phyloP scores from a whole-genome alignment of 495 filamentous ascomycete species.

The Hyaloscypha hepaticicola region DNA sequence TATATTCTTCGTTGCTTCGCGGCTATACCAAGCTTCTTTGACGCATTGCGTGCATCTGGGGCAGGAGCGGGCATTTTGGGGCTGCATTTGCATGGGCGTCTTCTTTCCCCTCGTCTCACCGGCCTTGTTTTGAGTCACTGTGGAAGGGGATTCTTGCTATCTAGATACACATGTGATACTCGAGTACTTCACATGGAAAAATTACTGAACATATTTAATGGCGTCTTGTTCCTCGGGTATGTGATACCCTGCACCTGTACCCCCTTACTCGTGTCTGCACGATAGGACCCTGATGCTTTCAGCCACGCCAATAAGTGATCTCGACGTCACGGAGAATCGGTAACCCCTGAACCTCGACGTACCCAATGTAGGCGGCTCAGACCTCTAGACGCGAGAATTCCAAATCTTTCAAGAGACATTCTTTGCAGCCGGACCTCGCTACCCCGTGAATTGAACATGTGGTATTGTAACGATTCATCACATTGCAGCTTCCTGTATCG shows the following conservation, averaged over 20 bases:
- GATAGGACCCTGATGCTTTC: background rate
- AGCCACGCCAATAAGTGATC: background rate
- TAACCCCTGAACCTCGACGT: background rate
- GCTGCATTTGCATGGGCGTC: constrained; percentile 33
- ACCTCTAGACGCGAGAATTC: background rate
- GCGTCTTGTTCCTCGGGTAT: background rate
- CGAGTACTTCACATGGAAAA: constrained; percentile 14
- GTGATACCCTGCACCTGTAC: background rate
- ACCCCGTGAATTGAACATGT: background rate
- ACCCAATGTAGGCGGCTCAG: background rate
- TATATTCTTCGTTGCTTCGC: constrained; percentile 27
- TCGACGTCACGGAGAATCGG: background rate
- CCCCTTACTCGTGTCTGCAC: background rate
- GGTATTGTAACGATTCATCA: background rate
- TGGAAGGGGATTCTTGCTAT: constrained; percentile 3
- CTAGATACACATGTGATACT: constrained; percentile 21
- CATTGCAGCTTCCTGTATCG: background rate
- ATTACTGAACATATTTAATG: background rate
- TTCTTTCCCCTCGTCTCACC: constrained; percentile 9
- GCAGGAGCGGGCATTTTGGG: constrained; percentile 24
- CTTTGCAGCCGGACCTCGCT: background rate
- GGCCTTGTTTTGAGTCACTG: constrained; percentile 14
- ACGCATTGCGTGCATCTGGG: constrained; percentile 32
- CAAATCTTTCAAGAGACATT: background rate
- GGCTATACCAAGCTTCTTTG: constrained; percentile 32